Conservation (phyloP, 23 red algal genomes). For the Gracilaria caudata region DNA sequence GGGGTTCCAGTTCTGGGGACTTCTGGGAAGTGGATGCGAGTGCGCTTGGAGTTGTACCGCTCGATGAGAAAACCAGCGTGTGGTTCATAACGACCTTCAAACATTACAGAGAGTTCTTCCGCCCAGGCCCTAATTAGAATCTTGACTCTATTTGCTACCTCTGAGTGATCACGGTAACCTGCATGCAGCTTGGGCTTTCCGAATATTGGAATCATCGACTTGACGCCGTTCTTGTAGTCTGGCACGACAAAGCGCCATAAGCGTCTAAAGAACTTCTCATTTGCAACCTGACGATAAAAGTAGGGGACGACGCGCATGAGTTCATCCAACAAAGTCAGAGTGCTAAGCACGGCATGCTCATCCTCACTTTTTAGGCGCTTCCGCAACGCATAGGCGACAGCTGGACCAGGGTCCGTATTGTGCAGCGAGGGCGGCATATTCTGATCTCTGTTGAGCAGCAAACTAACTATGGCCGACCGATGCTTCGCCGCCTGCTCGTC, state of each 20-base stretch:
- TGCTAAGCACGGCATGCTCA: conserved; percentile 65
- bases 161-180: conserved; percentile 44
- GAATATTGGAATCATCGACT: conserved; percentile 71
- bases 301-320: conserved; percentile 81
- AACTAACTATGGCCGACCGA: conserved; percentile 53
- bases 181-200: conserved; percentile 43
- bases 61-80: conserved; percentile 81
- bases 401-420: conserved; percentile 56
- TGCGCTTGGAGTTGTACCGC: conserved; percentile 77
- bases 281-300: conserved; percentile 93
- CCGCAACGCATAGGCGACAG: conserved; percentile 76
- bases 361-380: conserved; percentile 90
- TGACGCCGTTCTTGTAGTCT: conserved; percentile 92
- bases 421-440: conserved; percentile 19
- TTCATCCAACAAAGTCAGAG: conserved; percentile 85
- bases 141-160: conserved; percentile 55
- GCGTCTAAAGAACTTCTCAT: conserved; percentile 89
- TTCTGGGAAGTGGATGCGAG: conserved; percentile 56
- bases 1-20: conserved; percentile 53
- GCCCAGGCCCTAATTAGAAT: conserved; percentile 93
- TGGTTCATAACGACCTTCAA: conserved; percentile 67
- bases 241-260: conserved; percentile 96
- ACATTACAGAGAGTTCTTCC: conserved; percentile 77
- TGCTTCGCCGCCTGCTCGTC: conserved; percentile 47
- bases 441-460: conserved; percentile 27